Base-by-base conservation (phyloP, 192 early-diverging fungal genomes). In the Backusella macrospora region DNA sequence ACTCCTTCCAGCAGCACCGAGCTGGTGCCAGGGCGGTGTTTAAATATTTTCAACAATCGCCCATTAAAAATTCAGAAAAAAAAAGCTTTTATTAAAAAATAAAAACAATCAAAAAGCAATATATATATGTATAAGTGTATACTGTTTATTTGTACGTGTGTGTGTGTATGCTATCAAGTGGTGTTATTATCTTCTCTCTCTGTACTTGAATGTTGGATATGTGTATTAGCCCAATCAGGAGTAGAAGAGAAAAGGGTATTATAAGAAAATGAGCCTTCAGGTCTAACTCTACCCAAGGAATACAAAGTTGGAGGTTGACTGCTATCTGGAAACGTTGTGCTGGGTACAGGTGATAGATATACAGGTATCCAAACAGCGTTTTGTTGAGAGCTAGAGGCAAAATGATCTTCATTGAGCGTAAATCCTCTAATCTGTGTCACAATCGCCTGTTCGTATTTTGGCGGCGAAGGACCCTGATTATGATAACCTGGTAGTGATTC, bases 401-500 rank as follows among this genome's bases (percentile, higher is more conserved):
- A 59, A 23, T 26, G 52, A 23, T 59, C 52, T 26, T 59, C 52
- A 4, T 59, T 59, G 23, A 59, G 26, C 12, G 52, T 59, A 59
- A 69, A 48, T 6, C 64, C 73, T 44, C 73, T 26, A 40, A 74
- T 74, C 18, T 74, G 73, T 10, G 73, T 64, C 1, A 74, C 73
- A 49, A 74, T 74, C 0, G 73, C 73, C 3, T 74, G 73, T 21
- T 74, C 73, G 12, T 74, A 74, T 74, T 74, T 74, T 15, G 73
- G 73, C 23, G 73, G 73, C 5, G 73, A 52, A 12, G 73, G 73
- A 1, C 66, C 64, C 10, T 65, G 73, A n/a, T 38, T 45, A 26
- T 49, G 38, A 52, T 74, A 74, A 4, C 64, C 65, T 6, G 73
- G 73, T 29, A 67, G 10, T 1, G 73, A 37, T 26, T 74, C 72